Base-by-base conservation (phyloP, 2,329 filamentous ascomycete species). In the Annulohypoxylon truncatum region DNA sequence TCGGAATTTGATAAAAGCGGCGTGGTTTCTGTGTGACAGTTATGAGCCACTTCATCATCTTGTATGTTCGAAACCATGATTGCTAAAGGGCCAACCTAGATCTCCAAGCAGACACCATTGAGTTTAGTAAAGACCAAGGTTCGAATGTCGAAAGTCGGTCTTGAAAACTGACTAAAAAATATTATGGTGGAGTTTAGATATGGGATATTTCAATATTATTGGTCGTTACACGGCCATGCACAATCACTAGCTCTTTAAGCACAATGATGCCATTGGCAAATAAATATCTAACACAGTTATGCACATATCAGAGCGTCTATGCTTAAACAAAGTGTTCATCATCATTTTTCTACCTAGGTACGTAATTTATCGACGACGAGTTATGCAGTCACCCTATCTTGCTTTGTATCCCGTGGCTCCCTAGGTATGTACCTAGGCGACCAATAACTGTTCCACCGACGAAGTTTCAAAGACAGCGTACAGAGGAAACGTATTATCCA, bases 1-100 rank as follows among this genome's bases (percentile, higher is more conserved):
- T 65, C 60, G 2, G 67, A 52, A 50, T 67, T 52, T 20, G 59
- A 50, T 13, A 74, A 26, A 4, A 74, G 66, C 40, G 71, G 70
- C 44, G 72, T 71, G 8, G 61, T 69, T 52, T 74, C 72, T 2
- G 35, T 53, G 4, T 18, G 20, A 24, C 24, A 44, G 38, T 38
- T 50, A n/a, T 15, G 46, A 15, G 22, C 44, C 48, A 26, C 44
- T 22, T 65, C 61, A 13, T 58, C 42, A 2, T 66, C 60, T 47
- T 15, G 15, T 18, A 20, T 31, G 22, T 59, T 53, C 13, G 59
- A 50, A 57, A 26, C 56, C 59, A 66, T 69, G 38, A 46, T 47
- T 48, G 3, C 12, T 13, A 31, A n/a, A 33, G n/a, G 29, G 12
- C 40, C 13, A 22, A 13, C 2, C 31, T 26, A 13, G 13, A 15